Evolutionary conservation across 768 basidiomycete genomes (phyloP), one percentile per base, ranked within the genome.

Genomic region (Phaeotremella fagi): DNA sequence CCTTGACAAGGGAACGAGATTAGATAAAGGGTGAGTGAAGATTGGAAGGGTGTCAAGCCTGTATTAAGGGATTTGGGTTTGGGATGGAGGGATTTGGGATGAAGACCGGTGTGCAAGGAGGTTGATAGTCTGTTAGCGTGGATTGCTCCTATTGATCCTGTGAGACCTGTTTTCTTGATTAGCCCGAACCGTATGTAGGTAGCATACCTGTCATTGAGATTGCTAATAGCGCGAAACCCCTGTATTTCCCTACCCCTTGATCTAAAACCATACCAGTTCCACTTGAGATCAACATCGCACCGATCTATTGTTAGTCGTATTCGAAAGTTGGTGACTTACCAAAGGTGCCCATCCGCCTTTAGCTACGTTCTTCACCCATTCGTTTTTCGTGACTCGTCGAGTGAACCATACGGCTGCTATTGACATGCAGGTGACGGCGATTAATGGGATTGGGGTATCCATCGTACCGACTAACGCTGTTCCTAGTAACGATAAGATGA

Each of bases 241-340:
- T 82, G 61, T 90, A 98, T 29, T 82, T 79, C 59, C 83, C 85
- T 4, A 94, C 91, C 59, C 92, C 95, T 43, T 81, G 80, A 64
- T 97, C 90, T 9, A 99, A 82, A 0, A 97, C 86, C 57, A 97
- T 85, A 0, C 95, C 95, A 0, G 94, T 87, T 0, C 82, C 88
- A 53, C 84, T 86, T 63, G 84, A 86, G 63, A 94, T 72, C 31
- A 63, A 43, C 61, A 75, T 65, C 1, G 75, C 75, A 11, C 69
- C 68, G 49, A 72, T 69, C 72, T 73, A 45, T 57, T 33, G 43
- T n/a, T n/a, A n/a, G n/a, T n/a, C n/a, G n/a, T n/a, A 15, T 12
- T 7, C 38, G 31, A 38, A 18, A n/a, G 27, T 28, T 5, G 38
- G 20, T 7, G 2, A 64, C 68, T 35, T 41, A 71, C 85, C 1